Evolutionary conservation across 495 filamentous ascomycete genomes (phyloP).

Genomic region (Penicillium turbatum): DNA sequence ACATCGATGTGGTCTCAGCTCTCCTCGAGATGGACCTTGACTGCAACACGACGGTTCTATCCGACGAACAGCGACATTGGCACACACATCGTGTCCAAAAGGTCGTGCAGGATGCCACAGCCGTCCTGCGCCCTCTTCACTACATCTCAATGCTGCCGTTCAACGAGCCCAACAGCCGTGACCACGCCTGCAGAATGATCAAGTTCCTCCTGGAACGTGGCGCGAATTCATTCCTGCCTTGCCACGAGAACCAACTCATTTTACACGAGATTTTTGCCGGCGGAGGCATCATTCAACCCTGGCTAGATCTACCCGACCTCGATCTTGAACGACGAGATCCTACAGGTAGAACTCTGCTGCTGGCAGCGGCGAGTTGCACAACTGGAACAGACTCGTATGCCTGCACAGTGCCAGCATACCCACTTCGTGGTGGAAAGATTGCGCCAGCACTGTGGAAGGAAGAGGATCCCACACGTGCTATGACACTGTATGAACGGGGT

Average conservation of each 20-base stretch:
- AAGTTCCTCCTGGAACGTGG: constrained; percentile 11
- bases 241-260: constrained; percentile 5
- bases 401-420: constrained; percentile 3
- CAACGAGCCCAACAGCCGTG: constrained; percentile 17
- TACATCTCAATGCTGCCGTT: constrained; percentile 19
- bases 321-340: constrained; percentile 20
- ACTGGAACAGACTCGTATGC: constrained; percentile 13
- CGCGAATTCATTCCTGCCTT: constrained; percentile 14
- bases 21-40: constrained; percentile 15
- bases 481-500: constrained; percentile 22
- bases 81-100: constrained; percentile 12
- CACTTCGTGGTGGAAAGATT: constrained; percentile 1
- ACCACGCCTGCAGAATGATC: constrained; percentile 13
- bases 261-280: constrained; percentile 16
- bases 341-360: constrained; percentile 18
- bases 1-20: constrained; percentile 5
- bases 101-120: background rate
- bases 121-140: constrained; percentile 10
- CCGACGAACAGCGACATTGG: constrained; percentile 13
- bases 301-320: constrained; percentile 13
- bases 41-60: constrained; percentile 14
- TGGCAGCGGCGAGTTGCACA: constrained; percentile 14
- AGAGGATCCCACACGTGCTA: constrained; percentile 18
- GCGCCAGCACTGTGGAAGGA: constrained; percentile 3
- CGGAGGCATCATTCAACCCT: constrained; percentile 20